phyloP scores from a whole-genome alignment of 305 asterid species.

The Fraxinus baroniana region DNA sequence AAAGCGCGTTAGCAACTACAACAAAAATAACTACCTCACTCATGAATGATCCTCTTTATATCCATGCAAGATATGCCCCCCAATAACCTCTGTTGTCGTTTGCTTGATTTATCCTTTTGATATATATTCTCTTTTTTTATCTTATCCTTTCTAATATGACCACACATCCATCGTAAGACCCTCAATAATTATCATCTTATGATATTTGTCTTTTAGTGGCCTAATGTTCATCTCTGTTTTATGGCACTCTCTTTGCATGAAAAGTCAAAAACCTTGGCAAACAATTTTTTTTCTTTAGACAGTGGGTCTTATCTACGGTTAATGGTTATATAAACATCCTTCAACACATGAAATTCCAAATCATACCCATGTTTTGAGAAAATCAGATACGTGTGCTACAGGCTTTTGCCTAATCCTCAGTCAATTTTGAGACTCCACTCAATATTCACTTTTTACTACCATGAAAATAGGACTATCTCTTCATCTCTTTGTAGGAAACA shows the following conservation, averaged over 20 bases:
- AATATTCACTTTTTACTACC: background rate
- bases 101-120: background rate
- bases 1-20: background rate
- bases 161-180: background rate
- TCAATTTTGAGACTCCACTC: background rate
- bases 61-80: background rate
- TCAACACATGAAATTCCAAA: background rate
- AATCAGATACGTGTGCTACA: background rate
- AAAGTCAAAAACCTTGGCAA: background rate
- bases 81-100: background rate
- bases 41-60: background rate
- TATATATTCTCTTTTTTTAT: background rate
- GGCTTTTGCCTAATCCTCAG: background rate
- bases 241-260: background rate
- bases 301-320: background rate
- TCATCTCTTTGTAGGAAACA: slow-evolving; percentile 48
- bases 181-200: background rate
- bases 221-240: background rate
- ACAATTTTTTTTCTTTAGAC: background rate
- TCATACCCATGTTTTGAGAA: background rate
- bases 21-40: background rate
- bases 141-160: background rate
- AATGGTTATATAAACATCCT: background rate
- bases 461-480: background rate
- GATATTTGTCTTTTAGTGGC: background rate